Evolutionary conservation across 2,329 filamentous ascomycete genomes (phyloP), one percentile per base, ranked within the genome.

Genomic region (Venturia aucupariae): DNA sequence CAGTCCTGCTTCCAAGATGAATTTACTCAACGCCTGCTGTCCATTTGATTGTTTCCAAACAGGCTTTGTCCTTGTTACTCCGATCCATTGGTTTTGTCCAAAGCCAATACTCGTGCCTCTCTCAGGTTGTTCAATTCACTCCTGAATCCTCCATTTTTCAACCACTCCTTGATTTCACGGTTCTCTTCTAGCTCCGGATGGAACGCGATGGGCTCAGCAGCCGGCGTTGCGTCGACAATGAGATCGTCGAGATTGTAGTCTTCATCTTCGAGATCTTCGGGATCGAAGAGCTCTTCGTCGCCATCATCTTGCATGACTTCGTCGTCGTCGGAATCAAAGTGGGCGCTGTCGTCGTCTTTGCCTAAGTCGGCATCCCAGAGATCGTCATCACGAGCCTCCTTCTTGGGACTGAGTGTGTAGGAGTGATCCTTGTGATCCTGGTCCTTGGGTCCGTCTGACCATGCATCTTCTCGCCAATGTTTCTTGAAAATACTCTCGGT

Each of bases 161-260:
- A 32, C 51, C 51, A 57, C 51, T 57, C 51, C 27, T 57, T 57
- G 15, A 35, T 8, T 22, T 57, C 51, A 11, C 51, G 51, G 10
- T 57, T 35, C 5, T 57, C 17, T 11, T 19, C 30, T 3, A 57
- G 17, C 27, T 57, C 51, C 15, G 27, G 51, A 35, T 57, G 51
- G 19, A 57, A 57, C 27, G 27, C 51, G 17, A 57, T 19, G 22
- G 27, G 30, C 22, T 27, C 46, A 35, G 27, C 30, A 35, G 27
- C 30, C n/a, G 51, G 51, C 51, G 27, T 57, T 32, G 51, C 51
- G 15, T 57, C 51, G 17, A 32, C 30, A 22, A 57, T 57, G 27
- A 57, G 51, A 15, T 35, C 51, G 51, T 32, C 51, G 30, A 57
- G 51, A 22, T 57, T 19, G 51, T 57, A 57, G 15, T 57, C 51